Evolutionary conservation across 2,329 filamentous ascomycete species (phyloP), one percentile per base, ranked within the genome.

Genomic region (Emmonsiellopsis sp.): DNA sequence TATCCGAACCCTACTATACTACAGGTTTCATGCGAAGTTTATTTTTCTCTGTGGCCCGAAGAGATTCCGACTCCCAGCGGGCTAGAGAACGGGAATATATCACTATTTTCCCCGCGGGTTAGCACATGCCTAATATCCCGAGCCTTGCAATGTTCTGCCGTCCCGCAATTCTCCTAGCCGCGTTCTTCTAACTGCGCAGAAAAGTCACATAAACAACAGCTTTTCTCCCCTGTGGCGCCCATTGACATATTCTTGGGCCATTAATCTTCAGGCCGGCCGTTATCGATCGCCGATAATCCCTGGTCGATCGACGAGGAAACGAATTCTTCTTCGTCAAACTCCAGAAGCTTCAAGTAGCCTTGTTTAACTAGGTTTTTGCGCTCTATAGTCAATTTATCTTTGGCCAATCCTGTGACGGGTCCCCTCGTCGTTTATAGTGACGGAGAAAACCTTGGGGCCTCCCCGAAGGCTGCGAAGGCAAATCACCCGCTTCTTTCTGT

Each of bases 271-370:
- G 30, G 9, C 16, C 16, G 20, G 47, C 16, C 34, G 56, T 30
- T 47, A 47, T 55, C 58, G 59, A 44, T 51, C 49, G n/a, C 5
- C 49, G 9, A 34, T n/a, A 20, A 43, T 38, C 49, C 38, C 16
- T 34, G 26, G 26, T 51, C 6, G 40, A 51, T 44, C 38, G 49
- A 44, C 49, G 26, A 26, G 40, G 49, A 43, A 15, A 44, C 15
- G 16, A 13, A 31, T 49, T 31, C 34, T 49, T 35, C 15, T 40
- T 40, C 20, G 16, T 51, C 38, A 34, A 43, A 43, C 38, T 51
- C 41, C 6, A 35, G 49, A 51, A 44, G 30, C 49, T 51, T 51
- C 38, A 44, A 9, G 30, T 34, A 32, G 38, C 38, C 40, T 44
- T 51, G 37, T 16, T 51, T 43, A 20, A n/a, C 20, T 30, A 51